A percentile compares a stretch with the other conserved stretches of the same genome.
These are phyloP conservation scores for Blumeria graminis DNA, from an alignment of 2,329 filamentous ascomycete species.

Conservation along the genomic window DNA sequence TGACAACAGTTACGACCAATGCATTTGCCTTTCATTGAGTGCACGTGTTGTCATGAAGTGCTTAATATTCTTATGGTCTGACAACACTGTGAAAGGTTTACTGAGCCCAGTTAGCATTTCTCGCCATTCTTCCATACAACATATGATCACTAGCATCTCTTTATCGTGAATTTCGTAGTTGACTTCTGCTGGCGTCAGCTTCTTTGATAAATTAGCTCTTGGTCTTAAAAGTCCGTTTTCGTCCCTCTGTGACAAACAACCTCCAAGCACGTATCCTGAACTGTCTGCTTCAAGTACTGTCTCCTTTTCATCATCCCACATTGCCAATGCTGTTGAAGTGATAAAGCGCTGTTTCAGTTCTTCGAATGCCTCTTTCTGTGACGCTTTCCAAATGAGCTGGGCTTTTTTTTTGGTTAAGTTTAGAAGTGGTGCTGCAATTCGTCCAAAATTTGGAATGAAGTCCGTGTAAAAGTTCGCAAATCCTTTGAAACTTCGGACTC, in stretches of 20 bases:
- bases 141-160: background rate
- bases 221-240: background rate
- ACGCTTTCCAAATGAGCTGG: background rate
- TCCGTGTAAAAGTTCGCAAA: background rate
- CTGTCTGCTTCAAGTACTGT: background rate
- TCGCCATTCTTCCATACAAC: background rate
- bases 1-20: background rate
- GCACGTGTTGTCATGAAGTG: background rate
- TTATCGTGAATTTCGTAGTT: background rate
- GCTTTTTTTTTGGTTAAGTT: background rate
- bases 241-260: background rate
- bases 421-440: background rate
- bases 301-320: background rate
- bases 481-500: background rate
- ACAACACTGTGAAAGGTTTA: background rate
- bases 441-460: background rate
- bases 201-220: background rate
- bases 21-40: background rate
- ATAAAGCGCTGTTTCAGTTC: background rate
- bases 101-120: background rate
- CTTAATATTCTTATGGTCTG: background rate
- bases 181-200: background rate
- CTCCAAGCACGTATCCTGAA: background rate
- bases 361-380: background rate
- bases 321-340: background rate